These are phyloP conservation scores for Hypoxylon sp. DNA, from an alignment of 2,329 filamentous ascomycete genomes.

Conservation along the genomic window DNA sequence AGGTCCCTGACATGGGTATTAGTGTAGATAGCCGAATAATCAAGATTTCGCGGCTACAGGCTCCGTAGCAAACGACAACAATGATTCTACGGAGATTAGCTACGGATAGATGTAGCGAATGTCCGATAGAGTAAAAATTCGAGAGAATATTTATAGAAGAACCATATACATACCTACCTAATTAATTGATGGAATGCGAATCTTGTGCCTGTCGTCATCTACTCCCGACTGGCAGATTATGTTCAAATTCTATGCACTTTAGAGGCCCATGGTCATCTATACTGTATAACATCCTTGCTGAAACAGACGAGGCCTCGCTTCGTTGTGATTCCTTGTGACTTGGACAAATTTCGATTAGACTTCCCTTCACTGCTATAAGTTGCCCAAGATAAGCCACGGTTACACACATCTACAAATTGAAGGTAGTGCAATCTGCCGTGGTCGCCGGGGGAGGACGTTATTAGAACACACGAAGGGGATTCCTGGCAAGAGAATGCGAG, in stretches of 20 bases:
- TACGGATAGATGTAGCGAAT: neutral
- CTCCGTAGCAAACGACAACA: neutral
- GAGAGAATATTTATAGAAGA: neutral
- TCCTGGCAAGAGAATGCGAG: slow-evolving; percentile 1
- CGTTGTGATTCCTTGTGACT: neutral
- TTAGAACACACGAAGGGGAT: neutral
- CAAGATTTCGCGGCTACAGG: neutral
- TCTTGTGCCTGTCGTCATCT: too few relatives aligned
- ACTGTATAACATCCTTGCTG: neutral
- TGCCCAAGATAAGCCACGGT: neutral
- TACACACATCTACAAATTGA: neutral
- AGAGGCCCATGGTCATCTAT: too few relatives aligned
- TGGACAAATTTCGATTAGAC: neutral
- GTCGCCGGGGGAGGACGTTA: neutral
- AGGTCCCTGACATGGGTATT: neutral
- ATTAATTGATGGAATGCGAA: too few relatives aligned
- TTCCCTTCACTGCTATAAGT: neutral
- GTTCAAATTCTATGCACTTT: too few relatives aligned
- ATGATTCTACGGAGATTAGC: neutral
- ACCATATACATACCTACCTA: too few relatives aligned
- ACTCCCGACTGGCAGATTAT: too few relatives aligned
- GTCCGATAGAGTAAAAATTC: neutral
- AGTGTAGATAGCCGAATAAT: neutral
- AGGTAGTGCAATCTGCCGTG: neutral
- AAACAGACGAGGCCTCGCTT: neutral